These are phyloP conservation scores for Neurospora terricola DNA, from an alignment of 495 filamentous ascomycete genomes.

Conservation along the genomic window DNA sequence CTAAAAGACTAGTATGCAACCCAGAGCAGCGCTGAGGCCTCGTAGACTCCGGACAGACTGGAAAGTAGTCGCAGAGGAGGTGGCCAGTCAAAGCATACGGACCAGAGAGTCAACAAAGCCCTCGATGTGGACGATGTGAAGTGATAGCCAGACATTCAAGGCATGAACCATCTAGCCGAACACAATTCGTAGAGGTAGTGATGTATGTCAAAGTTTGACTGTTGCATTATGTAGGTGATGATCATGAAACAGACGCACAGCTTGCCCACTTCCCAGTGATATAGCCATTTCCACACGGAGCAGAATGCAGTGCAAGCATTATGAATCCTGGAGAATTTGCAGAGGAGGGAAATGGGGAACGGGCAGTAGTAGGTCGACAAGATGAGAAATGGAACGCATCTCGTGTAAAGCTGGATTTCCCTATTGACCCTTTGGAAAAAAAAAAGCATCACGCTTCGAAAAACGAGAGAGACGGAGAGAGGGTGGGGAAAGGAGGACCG, in stretches of 20 bases:
- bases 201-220: neutral
- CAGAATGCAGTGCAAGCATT: neutral
- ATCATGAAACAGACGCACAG: neutral
- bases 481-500: neutral
- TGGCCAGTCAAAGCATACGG: neutral
- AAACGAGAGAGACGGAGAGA: neutral
- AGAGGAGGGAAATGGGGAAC: neutral
- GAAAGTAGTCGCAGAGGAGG: neutral
- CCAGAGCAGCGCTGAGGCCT: neutral
- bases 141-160: neutral
- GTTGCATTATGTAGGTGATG: neutral
- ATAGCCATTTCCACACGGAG: neutral
- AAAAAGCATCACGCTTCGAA: neutral
- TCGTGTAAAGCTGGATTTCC: neutral
- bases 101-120: neutral
- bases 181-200: neutral
- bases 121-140: neutral
- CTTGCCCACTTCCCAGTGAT: neutral
- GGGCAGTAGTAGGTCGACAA: neutral
- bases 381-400: neutral
- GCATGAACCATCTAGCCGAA: neutral
- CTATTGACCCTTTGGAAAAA: neutral
- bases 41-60: neutral
- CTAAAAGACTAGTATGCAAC: neutral
- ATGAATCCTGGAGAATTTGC: neutral